These are phyloP conservation scores for Raphanus sativus DNA, from an alignment of 345 rosid genomes.

Conservation along the genomic window DNA sequence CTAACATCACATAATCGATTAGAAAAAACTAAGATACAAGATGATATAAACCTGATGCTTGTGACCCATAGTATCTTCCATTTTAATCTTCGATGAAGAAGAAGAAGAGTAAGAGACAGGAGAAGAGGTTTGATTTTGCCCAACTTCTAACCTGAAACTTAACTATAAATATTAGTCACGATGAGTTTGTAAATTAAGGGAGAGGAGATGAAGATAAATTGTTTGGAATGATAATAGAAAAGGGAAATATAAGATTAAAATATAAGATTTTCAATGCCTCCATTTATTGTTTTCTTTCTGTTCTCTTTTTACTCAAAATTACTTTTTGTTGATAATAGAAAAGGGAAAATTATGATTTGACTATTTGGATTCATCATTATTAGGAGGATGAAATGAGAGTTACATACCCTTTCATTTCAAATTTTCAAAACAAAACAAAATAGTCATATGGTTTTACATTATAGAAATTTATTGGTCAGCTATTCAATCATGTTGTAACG, in stretches of 20 bases:
- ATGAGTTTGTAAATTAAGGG: slow-evolving; percentile 32
- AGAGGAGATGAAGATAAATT: slow-evolving; percentile 25
- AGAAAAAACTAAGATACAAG: neutral
- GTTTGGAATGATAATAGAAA: slow-evolving; percentile 17
- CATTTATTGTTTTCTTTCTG: slow-evolving; percentile 7
- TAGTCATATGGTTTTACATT: neutral
- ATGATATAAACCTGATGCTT: slow-evolving; percentile 45
- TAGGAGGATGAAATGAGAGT: slow-evolving; percentile 15
- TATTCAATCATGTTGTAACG: slow-evolving; percentile 6
- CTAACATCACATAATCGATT: neutral
- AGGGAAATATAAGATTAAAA: no score
- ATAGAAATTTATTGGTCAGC: neutral
- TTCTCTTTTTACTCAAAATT: neutral
- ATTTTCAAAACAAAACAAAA: neutral
- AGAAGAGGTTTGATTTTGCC: slow-evolving; percentile 37
- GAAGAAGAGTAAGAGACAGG: slow-evolving; percentile 18
- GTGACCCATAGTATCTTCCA: slow-evolving; percentile 44
- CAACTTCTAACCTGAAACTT: slow-evolving; percentile 77
- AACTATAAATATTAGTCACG: slow-evolving; percentile 48
- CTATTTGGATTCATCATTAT: slow-evolving; percentile 8
- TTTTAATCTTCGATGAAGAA: slow-evolving; percentile 31
- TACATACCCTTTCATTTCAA: slow-evolving; percentile 16
- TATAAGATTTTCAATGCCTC: neutral
- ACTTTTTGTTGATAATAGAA: slow-evolving; percentile 1
- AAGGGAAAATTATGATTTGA: neutral